These are phyloP conservation scores for Pythium grandisporangium DNA, from an alignment of 352 stramenopile species.

Conservation along the genomic window DNA sequence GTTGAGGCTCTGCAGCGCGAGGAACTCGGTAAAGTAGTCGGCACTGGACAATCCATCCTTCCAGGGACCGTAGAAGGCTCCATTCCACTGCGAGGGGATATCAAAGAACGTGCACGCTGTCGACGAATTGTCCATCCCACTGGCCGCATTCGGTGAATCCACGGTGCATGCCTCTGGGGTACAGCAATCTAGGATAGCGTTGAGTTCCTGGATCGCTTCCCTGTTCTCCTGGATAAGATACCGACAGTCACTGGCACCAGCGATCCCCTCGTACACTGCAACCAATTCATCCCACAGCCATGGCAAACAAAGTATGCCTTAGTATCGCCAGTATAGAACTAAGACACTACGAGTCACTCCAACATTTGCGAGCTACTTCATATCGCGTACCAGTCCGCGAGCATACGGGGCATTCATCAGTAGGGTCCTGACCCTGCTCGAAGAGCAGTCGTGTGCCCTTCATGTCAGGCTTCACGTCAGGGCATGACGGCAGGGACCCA, in stretches of 20 bases:
- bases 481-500: slow-evolving; percentile 43
- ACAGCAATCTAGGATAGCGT: slow-evolving; percentile 59
- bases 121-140: background rate
- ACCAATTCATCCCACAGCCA: too few species aligned
- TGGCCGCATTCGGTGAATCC: background rate
- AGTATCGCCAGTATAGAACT: too few species aligned
- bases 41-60: slow-evolving; percentile 56
- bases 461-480: slow-evolving; percentile 42
- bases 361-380: too few species aligned
- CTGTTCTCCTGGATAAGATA: slow-evolving; percentile 50
- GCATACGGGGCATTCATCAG: slow-evolving; percentile 47
- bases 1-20: slow-evolving; percentile 66
- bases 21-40: slow-evolving; percentile 72
- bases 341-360: too few species aligned
- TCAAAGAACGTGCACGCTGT: slow-evolving; percentile 44
- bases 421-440: slow-evolving; percentile 67
- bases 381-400: slow-evolving; percentile 35
- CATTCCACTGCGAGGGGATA: slow-evolving; percentile 53
- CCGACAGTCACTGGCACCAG: slow-evolving; percentile 39
- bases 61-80: slow-evolving; percentile 69
- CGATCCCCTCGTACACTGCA: slow-evolving; percentile 59
- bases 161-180: slow-evolving; percentile 28
- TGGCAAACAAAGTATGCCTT: too few species aligned
- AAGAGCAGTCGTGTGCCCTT: slow-evolving; percentile 51
- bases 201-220: slow-evolving; percentile 42